These are phyloP conservation scores for Solanum sejunctum DNA, from an alignment of 257 asterid genomes.

Conservation along the genomic window DNA sequence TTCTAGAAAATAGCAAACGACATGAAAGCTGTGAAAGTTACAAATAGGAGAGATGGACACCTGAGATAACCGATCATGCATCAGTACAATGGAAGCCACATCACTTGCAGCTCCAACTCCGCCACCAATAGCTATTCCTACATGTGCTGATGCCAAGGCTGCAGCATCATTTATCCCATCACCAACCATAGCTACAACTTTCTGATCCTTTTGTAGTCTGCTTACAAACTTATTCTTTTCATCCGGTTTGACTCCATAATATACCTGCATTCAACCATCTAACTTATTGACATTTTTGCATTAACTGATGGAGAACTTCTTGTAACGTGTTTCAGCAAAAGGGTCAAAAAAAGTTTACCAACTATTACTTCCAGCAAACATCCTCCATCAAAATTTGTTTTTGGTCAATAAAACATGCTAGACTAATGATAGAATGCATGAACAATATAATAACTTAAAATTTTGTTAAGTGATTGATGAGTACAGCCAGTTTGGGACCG, in stretches of 20 bases:
- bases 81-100: slow-evolving; percentile 87
- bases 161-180: slow-evolving; percentile 99
- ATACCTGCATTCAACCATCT: slow-evolving; percentile 49
- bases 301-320: not conserved
- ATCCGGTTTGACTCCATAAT: slow-evolving; percentile 81
- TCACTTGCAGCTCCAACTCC: slow-evolving; percentile 99
- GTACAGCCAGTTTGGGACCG: not conserved
- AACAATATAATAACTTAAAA: not conserved
- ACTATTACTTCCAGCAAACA: not conserved
- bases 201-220: slow-evolving; percentile 53
- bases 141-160: slow-evolving; percentile 91
- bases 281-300: not conserved
- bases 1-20: not conserved
- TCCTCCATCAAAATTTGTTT: not conserved
- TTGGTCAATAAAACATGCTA: not conserved
- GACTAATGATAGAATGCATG: not conserved
- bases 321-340: not conserved
- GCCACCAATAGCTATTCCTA: slow-evolving; percentile 90
- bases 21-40: not conserved
- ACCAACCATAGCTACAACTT: slow-evolving; percentile 96
- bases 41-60: slow-evolving; percentile 15
- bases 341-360: not conserved
- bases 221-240: slow-evolving; percentile 65
- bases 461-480: not conserved
- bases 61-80: slow-evolving; percentile 92